Evolutionary conservation across 1,139 yeast genomes (phyloP).

Genomic region (Pichia sp.): DNA sequence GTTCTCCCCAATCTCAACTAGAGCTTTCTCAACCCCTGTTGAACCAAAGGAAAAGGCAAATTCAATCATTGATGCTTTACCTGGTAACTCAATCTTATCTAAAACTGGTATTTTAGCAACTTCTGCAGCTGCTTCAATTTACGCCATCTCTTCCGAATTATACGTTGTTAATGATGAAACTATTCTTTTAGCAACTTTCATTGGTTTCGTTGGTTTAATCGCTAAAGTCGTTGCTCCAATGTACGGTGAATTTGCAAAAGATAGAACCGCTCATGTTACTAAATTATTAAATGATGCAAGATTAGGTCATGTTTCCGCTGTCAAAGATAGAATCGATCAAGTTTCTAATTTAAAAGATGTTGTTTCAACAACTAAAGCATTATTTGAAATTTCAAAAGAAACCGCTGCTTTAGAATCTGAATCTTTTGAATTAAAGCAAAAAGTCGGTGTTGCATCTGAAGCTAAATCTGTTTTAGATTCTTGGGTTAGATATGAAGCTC

Average conservation of each 20-base stretch:
- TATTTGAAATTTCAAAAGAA: constrained; percentile 92
- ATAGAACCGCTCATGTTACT: constrained; percentile 79
- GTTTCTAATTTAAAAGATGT: constrained; percentile 90
- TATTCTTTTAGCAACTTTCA: constrained; percentile 73
- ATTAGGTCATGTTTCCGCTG: constrained; percentile 85
- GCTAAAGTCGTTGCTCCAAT: constrained; percentile 91
- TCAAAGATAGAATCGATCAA: constrained; percentile 81
- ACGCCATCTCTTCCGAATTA: constrained; percentile 90
- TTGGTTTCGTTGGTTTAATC: constrained; percentile 65
- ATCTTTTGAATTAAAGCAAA: constrained; percentile 87
- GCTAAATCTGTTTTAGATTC: constrained; percentile 95
- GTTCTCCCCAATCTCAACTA: constrained; percentile 42
- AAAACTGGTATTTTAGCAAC: constrained; percentile 96
- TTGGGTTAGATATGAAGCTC: constrained; percentile 98
- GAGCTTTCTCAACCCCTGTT: constrained; percentile 54
- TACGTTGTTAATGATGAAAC: constrained; percentile 94
- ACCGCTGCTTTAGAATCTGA: constrained; percentile 94
- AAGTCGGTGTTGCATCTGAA: constrained; percentile 78
- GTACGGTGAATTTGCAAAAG: constrained; percentile 92
- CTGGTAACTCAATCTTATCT: constrained; percentile 82
- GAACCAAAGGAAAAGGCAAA: constrained; percentile 92
- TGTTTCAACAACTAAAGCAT: constrained; percentile 82
- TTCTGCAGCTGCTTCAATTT: constrained; percentile 86
- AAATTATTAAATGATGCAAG: constrained; percentile 83
- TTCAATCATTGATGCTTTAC: constrained; percentile 84